phyloP scores from a whole-genome alignment of 208 protist genomes.

The Wallacemonas collosoma region DNA sequence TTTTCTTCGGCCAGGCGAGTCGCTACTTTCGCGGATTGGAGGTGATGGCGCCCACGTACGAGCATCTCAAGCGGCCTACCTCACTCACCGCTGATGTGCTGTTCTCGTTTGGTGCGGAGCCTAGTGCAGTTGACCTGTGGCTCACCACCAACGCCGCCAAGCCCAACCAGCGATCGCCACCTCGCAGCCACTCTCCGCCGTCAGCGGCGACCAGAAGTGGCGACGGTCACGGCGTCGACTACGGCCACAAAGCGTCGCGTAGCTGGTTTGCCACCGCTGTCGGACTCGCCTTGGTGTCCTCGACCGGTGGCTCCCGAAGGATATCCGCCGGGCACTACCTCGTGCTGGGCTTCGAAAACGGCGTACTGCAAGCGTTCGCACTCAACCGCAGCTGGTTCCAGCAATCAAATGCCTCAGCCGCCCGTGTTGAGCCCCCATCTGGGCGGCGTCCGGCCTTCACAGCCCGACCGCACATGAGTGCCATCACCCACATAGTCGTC shows the following conservation, averaged over 20 bases:
- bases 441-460: constrained; percentile 51
- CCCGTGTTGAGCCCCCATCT: constrained; percentile 62
- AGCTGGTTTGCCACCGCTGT: constrained; percentile 71
- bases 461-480: constrained; percentile 39
- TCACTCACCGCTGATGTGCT: constrained; percentile 59
- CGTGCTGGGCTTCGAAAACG: constrained; percentile 76
- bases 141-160: background rate
- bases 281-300: constrained; percentile 30
- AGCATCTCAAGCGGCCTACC: constrained; percentile 66
- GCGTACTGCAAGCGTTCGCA: constrained; percentile 69
- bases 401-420: constrained; percentile 44
- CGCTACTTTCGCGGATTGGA: constrained; percentile 80
- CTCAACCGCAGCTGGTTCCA: constrained; percentile 72
- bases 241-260: background rate
- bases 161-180: constrained; percentile 17
- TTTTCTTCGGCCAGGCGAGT: constrained; percentile 74
- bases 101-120: constrained; percentile 48
- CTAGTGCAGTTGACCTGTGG: background rate
- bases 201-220: background rate
- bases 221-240: background rate
- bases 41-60: constrained; percentile 79
- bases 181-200: background rate
- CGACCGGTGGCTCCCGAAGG: constrained; percentile 11
- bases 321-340: constrained; percentile 44
- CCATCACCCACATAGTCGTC: constrained; percentile 60